Conservation (phyloP, 495 filamentous ascomycete genomes). For the Zalerion maritima region DNA sequence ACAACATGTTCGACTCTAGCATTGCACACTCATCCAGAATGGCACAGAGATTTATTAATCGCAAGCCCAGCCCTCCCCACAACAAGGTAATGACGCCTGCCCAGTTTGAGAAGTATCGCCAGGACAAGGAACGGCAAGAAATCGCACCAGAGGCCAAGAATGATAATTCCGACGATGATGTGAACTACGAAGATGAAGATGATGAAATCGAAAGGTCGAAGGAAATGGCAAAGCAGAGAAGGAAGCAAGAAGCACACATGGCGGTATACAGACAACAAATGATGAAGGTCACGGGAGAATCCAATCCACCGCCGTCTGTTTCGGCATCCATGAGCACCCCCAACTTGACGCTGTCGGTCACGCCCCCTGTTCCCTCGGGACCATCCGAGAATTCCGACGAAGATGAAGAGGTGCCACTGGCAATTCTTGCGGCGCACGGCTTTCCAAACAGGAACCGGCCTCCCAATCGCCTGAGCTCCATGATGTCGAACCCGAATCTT, state of each 20-base stretch:
- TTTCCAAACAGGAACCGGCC: slow-evolving; percentile 76
- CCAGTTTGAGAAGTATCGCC: slow-evolving; percentile 71
- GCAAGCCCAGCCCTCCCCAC: slow-evolving; percentile 23
- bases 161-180: slow-evolving; percentile 41
- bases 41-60: slow-evolving; percentile 25
- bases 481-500: slow-evolving; percentile 50
- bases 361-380: slow-evolving; percentile 14
- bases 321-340: slow-evolving; percentile 41
- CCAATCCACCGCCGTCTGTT: slow-evolving; percentile 27
- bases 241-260: slow-evolving; percentile 84
- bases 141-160: slow-evolving; percentile 22
- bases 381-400: slow-evolving; percentile 48
- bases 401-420: slow-evolving; percentile 79
- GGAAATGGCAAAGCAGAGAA: slow-evolving; percentile 57
- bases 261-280: slow-evolving; percentile 87
- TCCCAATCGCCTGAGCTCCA: slow-evolving; percentile 52
- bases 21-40: slow-evolving; percentile 42
- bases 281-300: slow-evolving; percentile 88
- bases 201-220: slow-evolving; percentile 66
- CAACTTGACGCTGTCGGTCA: slow-evolving; percentile 25
- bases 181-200: slow-evolving; percentile 64
- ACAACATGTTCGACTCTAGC: slow-evolving; percentile 32
- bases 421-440: slow-evolving; percentile 79
- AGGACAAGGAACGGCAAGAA: slow-evolving; percentile 53
- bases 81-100: slow-evolving; percentile 82